phyloP scores from a whole-genome alignment of 345 rosid genomes.

The Citrus maxima region DNA sequence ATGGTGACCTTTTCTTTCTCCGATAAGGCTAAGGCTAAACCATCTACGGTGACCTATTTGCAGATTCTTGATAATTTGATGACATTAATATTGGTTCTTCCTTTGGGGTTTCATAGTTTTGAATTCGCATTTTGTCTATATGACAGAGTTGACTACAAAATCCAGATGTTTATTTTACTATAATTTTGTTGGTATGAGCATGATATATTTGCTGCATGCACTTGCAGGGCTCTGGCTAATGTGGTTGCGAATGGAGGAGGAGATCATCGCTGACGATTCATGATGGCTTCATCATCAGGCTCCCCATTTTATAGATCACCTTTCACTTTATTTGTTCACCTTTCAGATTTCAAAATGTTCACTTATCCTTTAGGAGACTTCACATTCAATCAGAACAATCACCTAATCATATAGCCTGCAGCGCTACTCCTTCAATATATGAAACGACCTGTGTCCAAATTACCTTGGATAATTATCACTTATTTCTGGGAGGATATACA shows the following conservation, averaged over 20 bases:
- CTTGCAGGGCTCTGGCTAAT: constrained; percentile 53
- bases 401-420: constrained; percentile 14
- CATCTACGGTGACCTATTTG: background rate
- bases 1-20: background rate
- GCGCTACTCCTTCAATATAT: background rate
- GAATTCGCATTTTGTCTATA: background rate
- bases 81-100: background rate
- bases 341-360: constrained; percentile 24
- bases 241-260: constrained; percentile 39
- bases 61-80: background rate
- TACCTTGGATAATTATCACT: constrained; percentile 19
- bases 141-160: background rate
- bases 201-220: constrained; percentile 6
- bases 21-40: background rate
- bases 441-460: constrained; percentile 12
- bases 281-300: constrained; percentile 5
- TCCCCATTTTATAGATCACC: constrained; percentile 11
- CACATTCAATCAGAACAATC: constrained; percentile 18
- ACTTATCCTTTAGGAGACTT: constrained; percentile 24
- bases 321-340: constrained; percentile 13
- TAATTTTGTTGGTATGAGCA: background rate
- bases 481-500: constrained; percentile 30
- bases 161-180: background rate
- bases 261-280: constrained; percentile 37
- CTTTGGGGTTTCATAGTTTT: background rate